Evolutionary conservation across 2,329 filamentous ascomycete species (phyloP).

Genomic region (Hymenotorrendiella dingleyae): DNA sequence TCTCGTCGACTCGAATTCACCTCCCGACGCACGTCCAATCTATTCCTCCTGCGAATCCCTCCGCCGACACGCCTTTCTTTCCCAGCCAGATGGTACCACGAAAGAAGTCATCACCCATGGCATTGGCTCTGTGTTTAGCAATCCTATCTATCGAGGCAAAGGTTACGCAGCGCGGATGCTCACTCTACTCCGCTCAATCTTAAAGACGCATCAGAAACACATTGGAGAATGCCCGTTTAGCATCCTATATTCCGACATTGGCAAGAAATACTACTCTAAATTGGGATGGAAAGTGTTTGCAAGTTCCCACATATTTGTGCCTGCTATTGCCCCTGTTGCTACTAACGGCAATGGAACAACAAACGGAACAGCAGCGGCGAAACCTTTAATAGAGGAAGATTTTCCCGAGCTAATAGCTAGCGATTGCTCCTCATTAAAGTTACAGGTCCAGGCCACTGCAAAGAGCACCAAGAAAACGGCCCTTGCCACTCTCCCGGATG

Average conservation of each 20-base stretch:
- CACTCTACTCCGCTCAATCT: constrained; percentile 51
- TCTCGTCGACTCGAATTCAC: constrained; percentile 42
- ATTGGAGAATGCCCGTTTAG: constrained; percentile 54
- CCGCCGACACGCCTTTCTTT: constrained; percentile 50
- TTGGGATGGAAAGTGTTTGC: constrained; percentile 71
- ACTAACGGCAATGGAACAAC: constrained; percentile 18
- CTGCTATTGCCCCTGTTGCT: constrained; percentile 26
- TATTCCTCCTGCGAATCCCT: constrained; percentile 61
- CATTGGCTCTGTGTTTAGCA: constrained; percentile 74
- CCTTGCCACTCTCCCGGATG: constrained; percentile 64
- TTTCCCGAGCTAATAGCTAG: constrained; percentile 54
- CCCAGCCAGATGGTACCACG: constrained; percentile 33
- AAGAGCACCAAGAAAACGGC: constrained; percentile 33
- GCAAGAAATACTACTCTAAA: constrained; percentile 72
- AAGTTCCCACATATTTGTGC: constrained; percentile 66
- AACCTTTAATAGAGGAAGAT: constrained; percentile 47
- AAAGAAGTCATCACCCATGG: constrained; percentile 63
- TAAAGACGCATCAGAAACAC: constrained; percentile 48
- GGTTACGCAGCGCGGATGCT: constrained; percentile 79
- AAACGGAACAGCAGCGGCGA: constrained; percentile 1
- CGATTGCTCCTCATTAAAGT: constrained; percentile 58
- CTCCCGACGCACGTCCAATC: constrained; percentile 43
- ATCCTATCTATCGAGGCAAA: constrained; percentile 57
- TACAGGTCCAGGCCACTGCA: constrained; percentile 32
- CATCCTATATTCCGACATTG: constrained; percentile 81